Conservation (phyloP, 228 moss, liverwort and hornwort species). For the Sphagnum fallax region DNA sequence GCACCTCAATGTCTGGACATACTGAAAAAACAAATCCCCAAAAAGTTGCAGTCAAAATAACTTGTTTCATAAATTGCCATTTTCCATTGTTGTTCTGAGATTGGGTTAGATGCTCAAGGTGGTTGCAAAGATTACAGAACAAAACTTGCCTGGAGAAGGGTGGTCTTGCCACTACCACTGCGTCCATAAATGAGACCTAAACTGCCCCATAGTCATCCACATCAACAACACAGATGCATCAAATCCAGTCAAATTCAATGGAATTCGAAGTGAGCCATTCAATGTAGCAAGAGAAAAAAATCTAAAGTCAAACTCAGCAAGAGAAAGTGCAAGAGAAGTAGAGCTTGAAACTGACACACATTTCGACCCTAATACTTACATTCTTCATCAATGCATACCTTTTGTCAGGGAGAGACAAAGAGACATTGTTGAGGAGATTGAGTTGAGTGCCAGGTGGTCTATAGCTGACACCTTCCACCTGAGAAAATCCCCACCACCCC, state of each 20-base stretch:
- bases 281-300: too few relatives aligned
- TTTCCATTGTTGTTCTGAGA: too few relatives aligned
- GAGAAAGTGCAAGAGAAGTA: not conserved
- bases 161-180: constrained; percentile 92
- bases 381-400: constrained; percentile 30
- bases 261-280: too few relatives aligned
- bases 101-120: too few relatives aligned
- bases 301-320: too few relatives aligned
- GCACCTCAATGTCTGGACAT: too few relatives aligned
- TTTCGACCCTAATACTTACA: not conserved
- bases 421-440: constrained; percentile 74
- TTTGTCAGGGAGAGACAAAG: constrained; percentile 78
- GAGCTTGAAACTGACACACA: not conserved
- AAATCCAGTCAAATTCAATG: too few relatives aligned
- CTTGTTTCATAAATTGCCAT: too few relatives aligned
- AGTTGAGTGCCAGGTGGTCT: constrained; percentile 83
- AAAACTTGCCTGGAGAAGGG: constrained; percentile 62
- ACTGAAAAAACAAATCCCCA: too few relatives aligned
- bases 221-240: not conserved
- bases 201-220: constrained; percentile 23
- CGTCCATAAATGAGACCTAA: constrained; percentile 64
- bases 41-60: not conserved
- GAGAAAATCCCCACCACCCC: not conserved
- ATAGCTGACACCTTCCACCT: constrained; percentile 74
- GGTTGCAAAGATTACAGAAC: too few relatives aligned